Evolutionary conservation across 257 asterid species (phyloP), one percentile per base, ranked within the genome.

Genomic region (Solanum sejunctum): DNA sequence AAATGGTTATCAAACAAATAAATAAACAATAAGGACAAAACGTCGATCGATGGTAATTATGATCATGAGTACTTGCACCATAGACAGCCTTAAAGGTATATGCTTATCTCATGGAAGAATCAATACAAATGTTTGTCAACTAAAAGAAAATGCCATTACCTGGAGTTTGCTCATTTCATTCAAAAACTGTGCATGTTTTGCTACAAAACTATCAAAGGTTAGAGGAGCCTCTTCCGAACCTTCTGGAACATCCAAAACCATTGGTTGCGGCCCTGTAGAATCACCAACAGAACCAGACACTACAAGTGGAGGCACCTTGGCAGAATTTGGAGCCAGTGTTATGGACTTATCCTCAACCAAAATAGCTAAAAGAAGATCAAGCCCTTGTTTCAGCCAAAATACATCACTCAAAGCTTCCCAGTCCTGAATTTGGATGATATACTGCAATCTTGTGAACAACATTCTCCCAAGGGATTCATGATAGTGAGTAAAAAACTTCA

Each of bases 381-480:
- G 99, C 52, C 99, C 99, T 92, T 97, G 99, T 85, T 97, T 97
- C 83, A 97, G 97, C 99, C 99, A 97, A 88, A 97, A 97, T 45
- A 94, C 98, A 89, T 97, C 99, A 88, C 98, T 94, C 86, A 97
- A 84, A 86, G 99, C 98, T 90, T 94, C 98, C 99, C 99, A 97
- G 85, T 95, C 98, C 94, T 97, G 99, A 88, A 86, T 67, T 85
- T 97, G 98, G 88, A 97, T 95, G 86, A 97, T 94, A 85, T 95
- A 97, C 87, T 97, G 98, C 89, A 97, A 92, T 90, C 99, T 93
- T 70, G 89, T 88, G 90, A 97, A 97, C 92, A 97, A 84, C 71
- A 98, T 91, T 88, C 95, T 95, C 87, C 94, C 98, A 11, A 97
- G 95, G 80, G 97, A 94, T 66, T 93, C 99, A 51, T 97, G 97